These are phyloP conservation scores for Trichopus zeylanicus DNA, from an alignment of 116 monocot species.

Conservation along the genomic window DNA sequence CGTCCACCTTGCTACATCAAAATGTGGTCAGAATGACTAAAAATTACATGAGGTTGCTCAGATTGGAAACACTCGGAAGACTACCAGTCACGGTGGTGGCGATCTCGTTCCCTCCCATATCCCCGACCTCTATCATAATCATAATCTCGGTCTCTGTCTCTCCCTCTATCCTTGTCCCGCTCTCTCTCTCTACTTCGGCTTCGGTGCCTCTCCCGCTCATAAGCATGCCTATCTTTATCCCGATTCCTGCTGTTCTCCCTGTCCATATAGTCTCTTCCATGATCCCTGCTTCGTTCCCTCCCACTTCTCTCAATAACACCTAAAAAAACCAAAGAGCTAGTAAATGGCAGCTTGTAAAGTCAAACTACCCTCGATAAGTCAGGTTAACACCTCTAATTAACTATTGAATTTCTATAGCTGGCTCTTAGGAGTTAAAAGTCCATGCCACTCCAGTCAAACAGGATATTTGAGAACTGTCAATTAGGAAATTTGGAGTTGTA, in stretches of 20 bases:
- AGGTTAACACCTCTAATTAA: no score
- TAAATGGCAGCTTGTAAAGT: no score
- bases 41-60: no score
- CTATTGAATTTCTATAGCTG: no score
- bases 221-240: constrained; percentile 25
- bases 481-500: no score
- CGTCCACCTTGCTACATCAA: no score
- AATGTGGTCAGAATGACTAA: no score
- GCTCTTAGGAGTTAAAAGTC: no score
- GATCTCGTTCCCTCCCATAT: constrained; percentile 44
- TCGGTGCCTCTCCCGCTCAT: constrained; percentile 43
- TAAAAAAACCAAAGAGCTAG: neutral
- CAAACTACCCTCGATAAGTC: neutral
- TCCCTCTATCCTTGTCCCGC: constrained; percentile 36
- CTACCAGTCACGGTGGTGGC: constrained; percentile 42
- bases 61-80: no score
- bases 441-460: no score
- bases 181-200: constrained; percentile 63
- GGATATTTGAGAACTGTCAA: neutral
- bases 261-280: constrained; percentile 28
- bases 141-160: constrained; percentile 38
- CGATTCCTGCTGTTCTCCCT: constrained; percentile 36
- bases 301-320: constrained; percentile 35
- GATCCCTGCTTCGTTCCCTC: constrained; percentile 51
- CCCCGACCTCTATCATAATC: constrained; percentile 43